Evolutionary conservation across 2,329 filamentous ascomycete species (phyloP).

Genomic region (Xylaria sp.): DNA sequence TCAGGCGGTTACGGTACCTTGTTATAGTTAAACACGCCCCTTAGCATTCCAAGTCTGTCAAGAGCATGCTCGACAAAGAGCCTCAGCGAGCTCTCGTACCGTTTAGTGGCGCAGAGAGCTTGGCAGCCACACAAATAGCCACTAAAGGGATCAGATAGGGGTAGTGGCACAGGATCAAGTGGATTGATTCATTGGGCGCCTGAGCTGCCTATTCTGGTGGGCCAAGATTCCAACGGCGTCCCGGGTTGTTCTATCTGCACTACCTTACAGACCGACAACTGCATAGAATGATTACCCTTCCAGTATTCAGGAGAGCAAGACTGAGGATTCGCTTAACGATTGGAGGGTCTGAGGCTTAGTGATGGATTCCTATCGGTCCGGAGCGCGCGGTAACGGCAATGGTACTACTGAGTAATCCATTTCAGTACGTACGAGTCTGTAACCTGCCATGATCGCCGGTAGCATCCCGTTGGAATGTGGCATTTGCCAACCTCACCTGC

Average conservation of each 20-base stretch:
- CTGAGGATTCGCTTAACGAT: neutral
- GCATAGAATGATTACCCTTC: neutral
- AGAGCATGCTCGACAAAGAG: neutral
- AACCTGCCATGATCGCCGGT: neutral
- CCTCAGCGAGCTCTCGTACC: neutral
- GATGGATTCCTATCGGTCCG: constrained; percentile 1
- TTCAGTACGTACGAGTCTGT: neutral
- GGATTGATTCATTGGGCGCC: neutral
- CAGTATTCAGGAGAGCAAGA: neutral
- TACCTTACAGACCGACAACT: neutral
- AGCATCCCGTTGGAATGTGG: constrained; percentile 3
- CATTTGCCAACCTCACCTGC: neutral
- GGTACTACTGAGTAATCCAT: neutral
- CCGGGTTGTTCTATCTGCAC: neutral
- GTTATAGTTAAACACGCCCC: neutral
- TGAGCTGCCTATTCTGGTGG: constrained; percentile 17
- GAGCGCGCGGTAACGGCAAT: neutral
- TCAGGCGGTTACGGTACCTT: neutral
- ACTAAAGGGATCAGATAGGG: neutral
- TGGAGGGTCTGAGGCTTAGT: neutral
- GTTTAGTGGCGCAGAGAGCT: neutral
- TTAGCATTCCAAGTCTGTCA: neutral
- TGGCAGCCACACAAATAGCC: neutral
- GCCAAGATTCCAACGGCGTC: constrained; percentile 16
- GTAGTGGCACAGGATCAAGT: neutral